Percentiles rank a stretch among this genome's conserved stretches.
phyloP scores from a whole-genome alignment of 371 early-diverging fungal species.

The Funneliformis caledonium region DNA sequence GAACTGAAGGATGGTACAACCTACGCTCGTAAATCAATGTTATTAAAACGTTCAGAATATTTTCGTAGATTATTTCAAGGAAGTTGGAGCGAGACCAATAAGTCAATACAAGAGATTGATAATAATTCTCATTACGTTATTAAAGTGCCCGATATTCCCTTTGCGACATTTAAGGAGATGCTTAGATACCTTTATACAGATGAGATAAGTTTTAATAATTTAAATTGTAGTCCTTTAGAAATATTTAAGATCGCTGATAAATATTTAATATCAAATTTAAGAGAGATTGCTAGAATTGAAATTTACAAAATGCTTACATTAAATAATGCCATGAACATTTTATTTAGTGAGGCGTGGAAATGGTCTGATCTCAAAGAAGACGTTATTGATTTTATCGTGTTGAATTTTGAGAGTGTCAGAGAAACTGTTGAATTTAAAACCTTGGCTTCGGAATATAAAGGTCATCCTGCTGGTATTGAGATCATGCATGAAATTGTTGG shows the following conservation, averaged over 20 bases:
- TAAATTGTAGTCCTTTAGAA: constrained; percentile 4
- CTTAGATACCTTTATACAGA: constrained; percentile 20
- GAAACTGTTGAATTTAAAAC: constrained; percentile 23
- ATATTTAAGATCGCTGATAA: constrained; percentile 31
- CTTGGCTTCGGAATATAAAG: not conserved
- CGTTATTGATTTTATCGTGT: constrained; percentile 20
- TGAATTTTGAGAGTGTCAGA: constrained; percentile 18
- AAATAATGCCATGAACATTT: constrained; percentile 26
- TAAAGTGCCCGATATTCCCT: constrained; percentile 4
- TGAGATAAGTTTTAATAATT: constrained; percentile 4
- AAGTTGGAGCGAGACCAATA: constrained; percentile 14
- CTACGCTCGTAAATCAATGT: constrained; percentile 25
- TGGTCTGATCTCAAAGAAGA: constrained; percentile 32
- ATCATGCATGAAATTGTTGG: constrained; percentile 5
- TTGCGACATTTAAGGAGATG: constrained; percentile 16
- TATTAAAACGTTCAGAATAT: constrained; percentile 34
- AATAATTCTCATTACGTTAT: not conserved
- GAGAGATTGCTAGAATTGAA: not conserved
- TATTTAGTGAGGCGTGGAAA: constrained; percentile 32
- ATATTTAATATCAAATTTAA: constrained; percentile 29
- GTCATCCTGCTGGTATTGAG: not conserved
- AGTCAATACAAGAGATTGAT: not conserved
- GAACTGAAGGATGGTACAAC: constrained; percentile 12
- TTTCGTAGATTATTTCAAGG: constrained; percentile 35
- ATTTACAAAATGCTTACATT: constrained; percentile 24